Conservation (phyloP, 148 eudicot genomes). For the Cornus kousa region DNA sequence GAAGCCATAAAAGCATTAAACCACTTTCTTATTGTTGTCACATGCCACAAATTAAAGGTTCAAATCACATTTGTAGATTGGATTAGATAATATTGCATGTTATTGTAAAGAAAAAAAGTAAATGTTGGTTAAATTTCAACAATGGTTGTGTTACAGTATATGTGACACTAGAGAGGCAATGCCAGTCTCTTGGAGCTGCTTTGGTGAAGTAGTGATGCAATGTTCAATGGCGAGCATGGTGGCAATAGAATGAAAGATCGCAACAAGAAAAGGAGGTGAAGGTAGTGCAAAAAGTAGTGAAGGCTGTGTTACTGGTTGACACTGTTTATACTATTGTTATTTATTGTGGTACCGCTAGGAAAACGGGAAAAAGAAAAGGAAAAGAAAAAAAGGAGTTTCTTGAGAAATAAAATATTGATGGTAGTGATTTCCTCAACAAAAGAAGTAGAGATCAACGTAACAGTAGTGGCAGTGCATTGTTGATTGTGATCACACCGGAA, state of each 20-base stretch:
- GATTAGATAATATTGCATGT: too few species aligned
- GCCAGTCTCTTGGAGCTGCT: background rate
- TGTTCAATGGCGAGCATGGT: background rate
- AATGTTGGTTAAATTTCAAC: too few species aligned
- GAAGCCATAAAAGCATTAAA: slow-evolving; percentile 9
- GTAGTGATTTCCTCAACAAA: background rate
- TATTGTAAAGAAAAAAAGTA: too few species aligned
- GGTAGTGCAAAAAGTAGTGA: background rate
- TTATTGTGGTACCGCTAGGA: background rate
- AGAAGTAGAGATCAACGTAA: background rate
- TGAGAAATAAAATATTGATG: background rate
- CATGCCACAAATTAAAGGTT: background rate
- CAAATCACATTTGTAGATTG: too few species aligned
- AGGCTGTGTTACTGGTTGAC: background rate
- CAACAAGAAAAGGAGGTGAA: background rate
- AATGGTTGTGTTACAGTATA: background rate
- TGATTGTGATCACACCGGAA: too few species aligned
- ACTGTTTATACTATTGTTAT: background rate
- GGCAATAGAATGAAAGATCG: background rate
- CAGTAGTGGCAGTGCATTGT: background rate
- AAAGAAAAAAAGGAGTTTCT: background rate
- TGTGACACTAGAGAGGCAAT: background rate
- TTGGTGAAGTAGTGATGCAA: background rate
- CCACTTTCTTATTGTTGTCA: background rate
- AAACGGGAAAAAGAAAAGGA: background rate